A percentile compares a stretch with the other conserved stretches of the same genome.
phyloP scores from a whole-genome alignment of 2,329 filamentous ascomycete genomes.

The Orbilia oligospora region DNA sequence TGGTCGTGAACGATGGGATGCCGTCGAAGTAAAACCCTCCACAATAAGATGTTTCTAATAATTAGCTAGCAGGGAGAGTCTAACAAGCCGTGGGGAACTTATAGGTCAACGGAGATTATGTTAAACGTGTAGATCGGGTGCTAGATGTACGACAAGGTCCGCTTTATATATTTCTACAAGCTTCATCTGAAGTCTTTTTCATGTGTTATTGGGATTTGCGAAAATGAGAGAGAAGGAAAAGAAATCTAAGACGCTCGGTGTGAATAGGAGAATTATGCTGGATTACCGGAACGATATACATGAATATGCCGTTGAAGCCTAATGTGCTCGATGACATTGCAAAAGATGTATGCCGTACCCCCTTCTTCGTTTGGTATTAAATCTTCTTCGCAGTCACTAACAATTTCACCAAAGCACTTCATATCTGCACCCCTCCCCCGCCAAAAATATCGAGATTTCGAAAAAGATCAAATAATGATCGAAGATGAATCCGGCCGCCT shows the following conservation, averaged over 20 bases:
- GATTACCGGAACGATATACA: conserved; percentile 94
- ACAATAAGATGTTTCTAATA: background rate
- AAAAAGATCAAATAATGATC: conserved; percentile 81
- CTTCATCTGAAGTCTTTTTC: background rate
- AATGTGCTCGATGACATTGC: conserved; percentile 95
- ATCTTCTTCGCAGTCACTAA: too few relatives aligned
- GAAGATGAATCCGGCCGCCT: conserved; percentile 96
- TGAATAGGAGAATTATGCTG: conserved; percentile 79
- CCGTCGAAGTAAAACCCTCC: conserved; percentile 72
- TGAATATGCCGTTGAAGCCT: conserved; percentile 96
- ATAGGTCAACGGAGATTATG: conserved; percentile 80
- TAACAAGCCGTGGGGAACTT: too few relatives aligned
- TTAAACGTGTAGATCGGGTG: conserved; percentile 84
- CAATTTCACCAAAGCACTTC: conserved; percentile 76
- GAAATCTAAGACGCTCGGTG: conserved; percentile 8
- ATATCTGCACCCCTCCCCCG: conserved; percentile 84
- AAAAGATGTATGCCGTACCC: conserved; percentile 78
- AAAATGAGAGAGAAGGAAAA: background rate
- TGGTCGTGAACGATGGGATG: conserved; percentile 82
- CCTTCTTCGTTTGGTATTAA: too few relatives aligned
- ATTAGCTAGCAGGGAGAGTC: too few relatives aligned
- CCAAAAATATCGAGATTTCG: conserved; percentile 78
- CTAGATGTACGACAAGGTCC: conserved; percentile 88
- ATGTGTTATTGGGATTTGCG: background rate
- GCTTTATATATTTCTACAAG: conserved; percentile 30